These are phyloP conservation scores for Nemania diffusa DNA, from an alignment of 2,329 filamentous ascomycete species.

Conservation along the genomic window DNA sequence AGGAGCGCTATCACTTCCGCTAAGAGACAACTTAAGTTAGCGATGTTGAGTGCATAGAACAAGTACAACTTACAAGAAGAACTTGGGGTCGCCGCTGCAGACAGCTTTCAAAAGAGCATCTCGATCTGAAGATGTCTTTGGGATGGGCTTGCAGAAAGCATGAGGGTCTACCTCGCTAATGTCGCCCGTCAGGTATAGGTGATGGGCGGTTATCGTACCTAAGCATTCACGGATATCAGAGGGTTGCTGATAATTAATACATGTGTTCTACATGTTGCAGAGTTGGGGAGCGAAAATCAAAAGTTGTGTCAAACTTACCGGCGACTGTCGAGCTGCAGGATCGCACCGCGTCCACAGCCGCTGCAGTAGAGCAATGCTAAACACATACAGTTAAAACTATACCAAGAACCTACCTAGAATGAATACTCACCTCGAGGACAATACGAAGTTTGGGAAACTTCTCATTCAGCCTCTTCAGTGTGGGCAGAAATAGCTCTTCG, in stretches of 20 bases:
- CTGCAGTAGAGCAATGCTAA: conserved; percentile 89
- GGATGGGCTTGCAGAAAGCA: conserved; percentile 82
- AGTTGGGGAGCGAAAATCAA: not conserved
- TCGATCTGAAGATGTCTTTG: conserved; percentile 75
- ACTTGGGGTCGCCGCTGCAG: conserved; percentile 58
- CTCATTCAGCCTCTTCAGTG: conserved; percentile 75
- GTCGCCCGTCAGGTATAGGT: conserved; percentile 82
- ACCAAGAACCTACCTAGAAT: not conserved
- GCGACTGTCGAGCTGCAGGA: conserved; percentile 81
- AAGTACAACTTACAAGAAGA: conserved; percentile 59
- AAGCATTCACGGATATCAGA: conserved; percentile 8
- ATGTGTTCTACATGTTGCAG: not conserved
- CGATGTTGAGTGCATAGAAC: not conserved
- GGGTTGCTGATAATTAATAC: not conserved
- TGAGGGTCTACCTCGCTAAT: conserved; percentile 69
- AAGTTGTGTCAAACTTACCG: conserved; percentile 48
- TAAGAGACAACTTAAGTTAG: conserved; percentile 36
- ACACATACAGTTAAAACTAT: conserved; percentile 51
- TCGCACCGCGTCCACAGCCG: conserved; percentile 80
- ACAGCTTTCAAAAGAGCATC: conserved; percentile 63
- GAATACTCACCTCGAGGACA: conserved; percentile 49
- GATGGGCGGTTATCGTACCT: conserved; percentile 87
- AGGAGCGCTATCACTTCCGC: conserved; percentile 71
- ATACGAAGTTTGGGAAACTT: conserved; percentile 78
- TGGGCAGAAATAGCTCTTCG: conserved; percentile 78